A percentile compares a stretch with the other conserved stretches of the same genome.
These are phyloP conservation scores for Chaetomium globosum DNA, from an alignment of 2,329 filamentous ascomycete genomes.

Conservation along the genomic window DNA sequence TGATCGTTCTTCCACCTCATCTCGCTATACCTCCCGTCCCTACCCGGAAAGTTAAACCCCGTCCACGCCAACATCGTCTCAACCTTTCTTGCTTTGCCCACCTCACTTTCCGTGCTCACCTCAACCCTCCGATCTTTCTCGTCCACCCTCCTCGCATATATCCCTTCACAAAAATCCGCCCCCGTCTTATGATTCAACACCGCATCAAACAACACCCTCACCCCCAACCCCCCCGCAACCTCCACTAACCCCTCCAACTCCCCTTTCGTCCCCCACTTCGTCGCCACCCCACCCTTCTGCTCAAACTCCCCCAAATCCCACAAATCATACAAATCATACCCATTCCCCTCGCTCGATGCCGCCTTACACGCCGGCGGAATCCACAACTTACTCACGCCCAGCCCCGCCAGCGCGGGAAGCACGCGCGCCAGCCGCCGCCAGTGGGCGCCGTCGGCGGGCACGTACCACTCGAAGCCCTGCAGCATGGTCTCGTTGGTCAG, in stretches of 20 bases:
- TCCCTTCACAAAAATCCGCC: slow-evolving; percentile 58
- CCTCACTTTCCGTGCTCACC: slow-evolving; percentile 51
- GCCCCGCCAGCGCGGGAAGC: slow-evolving; percentile 45
- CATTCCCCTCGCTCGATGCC: background rate
- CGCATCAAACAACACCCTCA: slow-evolving; percentile 68
- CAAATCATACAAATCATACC: slow-evolving; percentile 2
- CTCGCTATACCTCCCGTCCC: slow-evolving; percentile 60
- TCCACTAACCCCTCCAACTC: slow-evolving; percentile 54
- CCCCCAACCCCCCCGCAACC: slow-evolving; percentile 54
- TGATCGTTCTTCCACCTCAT: slow-evolving; percentile 69
- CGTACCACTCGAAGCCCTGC: slow-evolving; percentile 74
- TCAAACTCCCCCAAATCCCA: background rate
- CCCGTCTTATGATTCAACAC: slow-evolving; percentile 74
- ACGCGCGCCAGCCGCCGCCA: slow-evolving; percentile 60
- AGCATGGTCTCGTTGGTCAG: slow-evolving; percentile 56
- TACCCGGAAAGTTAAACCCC: slow-evolving; percentile 65
- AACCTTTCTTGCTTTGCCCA: slow-evolving; percentile 45
- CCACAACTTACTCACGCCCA: slow-evolving; percentile 37
- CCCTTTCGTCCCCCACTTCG: background rate
- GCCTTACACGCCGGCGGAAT: slow-evolving; percentile 73
- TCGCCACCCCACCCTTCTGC: background rate
- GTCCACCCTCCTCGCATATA: slow-evolving; percentile 25
- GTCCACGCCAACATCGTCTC: slow-evolving; percentile 65
- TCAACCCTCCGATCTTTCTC: slow-evolving; percentile 55
- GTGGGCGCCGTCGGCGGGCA: slow-evolving; percentile 62